These are phyloP conservation scores for Aphanomyces stellatus DNA, from an alignment of 352 stramenopile species.

Conservation along the genomic window DNA sequence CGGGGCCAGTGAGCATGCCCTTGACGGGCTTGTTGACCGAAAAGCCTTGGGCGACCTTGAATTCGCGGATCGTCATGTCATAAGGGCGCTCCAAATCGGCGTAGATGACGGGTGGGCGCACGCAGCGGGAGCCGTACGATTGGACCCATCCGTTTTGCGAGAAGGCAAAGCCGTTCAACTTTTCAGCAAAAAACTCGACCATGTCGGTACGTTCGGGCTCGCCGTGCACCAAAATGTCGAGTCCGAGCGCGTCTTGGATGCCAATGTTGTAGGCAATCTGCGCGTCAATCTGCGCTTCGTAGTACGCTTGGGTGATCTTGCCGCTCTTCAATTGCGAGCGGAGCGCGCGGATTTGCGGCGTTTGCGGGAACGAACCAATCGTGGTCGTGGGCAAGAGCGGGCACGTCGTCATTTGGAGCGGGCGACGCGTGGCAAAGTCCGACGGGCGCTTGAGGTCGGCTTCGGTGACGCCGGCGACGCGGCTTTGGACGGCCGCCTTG, in stretches of 20 bases:
- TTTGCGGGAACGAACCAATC: conserved; percentile 93
- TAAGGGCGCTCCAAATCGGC: conserved; percentile 72
- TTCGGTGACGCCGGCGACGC: conserved; percentile 48
- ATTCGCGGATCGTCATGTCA: conserved; percentile 89
- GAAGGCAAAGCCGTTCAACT: conserved; percentile 89
- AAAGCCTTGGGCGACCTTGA: conserved; percentile 85
- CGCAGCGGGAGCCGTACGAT: conserved; percentile 88
- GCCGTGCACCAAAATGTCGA: conserved; percentile 92
- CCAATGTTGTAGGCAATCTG: conserved; percentile 90
- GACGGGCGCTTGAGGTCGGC: conserved; percentile 76
- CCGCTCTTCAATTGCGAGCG: conserved; percentile 74
- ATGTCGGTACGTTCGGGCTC: conserved; percentile 92
- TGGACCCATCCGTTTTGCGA: conserved; percentile 91
- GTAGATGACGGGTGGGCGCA: conserved; percentile 88
- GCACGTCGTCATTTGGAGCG: conserved; percentile 51
- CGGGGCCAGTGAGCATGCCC: conserved; percentile 90
- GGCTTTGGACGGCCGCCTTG: conserved; percentile 51
- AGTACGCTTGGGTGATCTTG: conserved; percentile 63
- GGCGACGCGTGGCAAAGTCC: conserved; percentile 67
- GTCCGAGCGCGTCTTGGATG: conserved; percentile 83
- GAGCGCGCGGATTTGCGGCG: conserved; percentile 72
- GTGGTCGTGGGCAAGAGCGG: conserved; percentile 88
- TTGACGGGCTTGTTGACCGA: conserved; percentile 84
- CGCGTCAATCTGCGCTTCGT: conserved; percentile 84
- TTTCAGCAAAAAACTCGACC: conserved; percentile 93